These are phyloP conservation scores for Lactarius hatsudake DNA, from an alignment of 768 basidiomycete species.

Conservation along the genomic window DNA sequence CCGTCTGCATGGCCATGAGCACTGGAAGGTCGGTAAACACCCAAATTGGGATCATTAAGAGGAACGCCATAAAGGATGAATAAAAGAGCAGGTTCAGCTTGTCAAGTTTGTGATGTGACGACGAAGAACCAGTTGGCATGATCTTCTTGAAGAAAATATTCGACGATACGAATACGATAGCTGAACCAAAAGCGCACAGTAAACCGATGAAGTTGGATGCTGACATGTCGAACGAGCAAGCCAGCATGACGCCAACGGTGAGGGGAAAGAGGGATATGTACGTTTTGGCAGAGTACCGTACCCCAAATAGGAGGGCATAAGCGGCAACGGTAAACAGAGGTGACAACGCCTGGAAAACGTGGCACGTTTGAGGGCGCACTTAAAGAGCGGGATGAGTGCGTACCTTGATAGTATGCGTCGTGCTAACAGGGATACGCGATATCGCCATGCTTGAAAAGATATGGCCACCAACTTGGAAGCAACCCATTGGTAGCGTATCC, in stretches of 20 bases:
- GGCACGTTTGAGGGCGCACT: background rate
- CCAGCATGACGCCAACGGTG: conserved; percentile 95
- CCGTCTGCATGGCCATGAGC: conserved; percentile 46
- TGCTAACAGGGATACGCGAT: conserved; percentile 92
- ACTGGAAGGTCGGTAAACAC: conserved; percentile 79
- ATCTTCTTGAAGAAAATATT: conserved; percentile 99
- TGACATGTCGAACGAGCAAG: conserved; percentile 90
- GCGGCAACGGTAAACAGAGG: conserved; percentile 96
- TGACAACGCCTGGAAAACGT: conserved; percentile 71
- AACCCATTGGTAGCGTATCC: conserved; percentile 90
- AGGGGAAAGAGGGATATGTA: conserved; percentile 94
- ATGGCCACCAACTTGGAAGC: conserved; percentile 97
- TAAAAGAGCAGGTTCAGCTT: conserved; percentile 96
- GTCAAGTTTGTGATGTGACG: conserved; percentile 76
- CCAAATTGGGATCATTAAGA: conserved; percentile 97
- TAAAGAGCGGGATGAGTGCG: conserved; percentile 27
- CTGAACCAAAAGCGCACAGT: conserved; percentile 95
- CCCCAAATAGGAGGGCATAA: conserved; percentile 89
- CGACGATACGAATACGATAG: conserved; percentile 93
- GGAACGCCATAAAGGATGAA: conserved; percentile 90
- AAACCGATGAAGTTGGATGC: conserved; percentile 83
- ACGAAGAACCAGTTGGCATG: conserved; percentile 58
- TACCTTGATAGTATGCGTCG: conserved; percentile 99
- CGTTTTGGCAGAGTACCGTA: conserved; percentile 88
- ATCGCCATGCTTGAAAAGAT: conserved; percentile 98